Evolutionary conservation across 805 yeast genomes (phyloP).

Genomic region (Candida sakaeoensis): DNA sequence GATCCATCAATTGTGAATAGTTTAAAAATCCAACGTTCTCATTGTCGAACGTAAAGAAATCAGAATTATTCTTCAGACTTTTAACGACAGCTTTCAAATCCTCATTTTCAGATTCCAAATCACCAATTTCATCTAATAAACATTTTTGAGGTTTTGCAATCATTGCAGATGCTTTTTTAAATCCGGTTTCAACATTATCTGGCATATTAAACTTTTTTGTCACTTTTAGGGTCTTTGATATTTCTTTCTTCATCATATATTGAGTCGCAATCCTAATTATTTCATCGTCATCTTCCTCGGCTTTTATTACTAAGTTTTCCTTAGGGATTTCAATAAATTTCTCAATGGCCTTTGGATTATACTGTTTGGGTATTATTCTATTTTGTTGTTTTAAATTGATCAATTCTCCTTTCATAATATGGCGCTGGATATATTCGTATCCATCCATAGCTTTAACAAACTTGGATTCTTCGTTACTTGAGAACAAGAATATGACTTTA

Average conservation of each 20-base stretch:
- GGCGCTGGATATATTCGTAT: slow-evolving; percentile 71
- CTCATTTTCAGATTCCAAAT: slow-evolving; percentile 16
- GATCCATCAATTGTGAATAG: slow-evolving; percentile 33
- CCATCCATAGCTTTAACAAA: slow-evolving; percentile 83
- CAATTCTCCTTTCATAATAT: slow-evolving; percentile 49
- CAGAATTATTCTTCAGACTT: slow-evolving; percentile 10
- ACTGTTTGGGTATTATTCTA: slow-evolving; percentile 62
- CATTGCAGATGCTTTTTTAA: slow-evolving; percentile 48
- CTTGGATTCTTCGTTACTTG: slow-evolving; percentile 73
- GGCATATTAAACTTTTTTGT: slow-evolving; percentile 66
- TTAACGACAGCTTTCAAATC: slow-evolving; percentile 3
- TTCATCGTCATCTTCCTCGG: slow-evolving; percentile 61
- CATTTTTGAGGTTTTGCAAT: slow-evolving; percentile 1
- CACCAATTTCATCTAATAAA: slow-evolving; percentile 10
- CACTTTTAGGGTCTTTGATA: slow-evolving; percentile 13
- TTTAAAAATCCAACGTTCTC: slow-evolving; percentile 37
- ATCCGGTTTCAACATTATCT: slow-evolving; percentile 64
- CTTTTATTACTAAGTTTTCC: slow-evolving; percentile 55
- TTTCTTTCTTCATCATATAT: slow-evolving; percentile 42
- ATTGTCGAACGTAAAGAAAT: too few species aligned
- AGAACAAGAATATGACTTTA: slow-evolving; percentile 65
- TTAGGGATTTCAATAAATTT: slow-evolving; percentile 62
- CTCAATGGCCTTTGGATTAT: slow-evolving; percentile 55
- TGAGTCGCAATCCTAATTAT: slow-evolving; percentile 66
- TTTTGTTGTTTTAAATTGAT: slow-evolving; percentile 48